These are phyloP conservation scores for Adansonia grandidieri DNA, from an alignment of 441 rosid genomes.

Conservation along the genomic window DNA sequence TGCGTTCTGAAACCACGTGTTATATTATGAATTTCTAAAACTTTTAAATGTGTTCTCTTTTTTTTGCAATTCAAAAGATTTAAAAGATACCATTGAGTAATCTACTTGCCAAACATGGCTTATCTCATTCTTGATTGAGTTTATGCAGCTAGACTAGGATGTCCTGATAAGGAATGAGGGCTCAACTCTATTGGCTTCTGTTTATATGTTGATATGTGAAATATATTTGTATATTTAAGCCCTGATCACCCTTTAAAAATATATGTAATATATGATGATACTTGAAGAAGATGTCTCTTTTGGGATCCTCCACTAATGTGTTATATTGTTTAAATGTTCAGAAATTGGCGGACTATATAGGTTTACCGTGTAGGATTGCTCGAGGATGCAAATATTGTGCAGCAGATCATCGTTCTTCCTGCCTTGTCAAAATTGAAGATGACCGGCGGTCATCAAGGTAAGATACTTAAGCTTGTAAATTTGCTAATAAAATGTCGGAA, in stretches of 20 bases:
- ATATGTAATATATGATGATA: neutral
- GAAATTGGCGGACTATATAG: slow-evolving; percentile 94
- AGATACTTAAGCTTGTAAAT: slow-evolving; percentile 5
- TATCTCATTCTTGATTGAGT: neutral
- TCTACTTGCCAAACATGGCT: neutral
- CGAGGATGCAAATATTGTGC: slow-evolving; percentile 88
- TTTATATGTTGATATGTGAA: neutral
- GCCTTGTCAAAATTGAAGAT: slow-evolving; percentile 91
- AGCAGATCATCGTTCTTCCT: slow-evolving; percentile 83
- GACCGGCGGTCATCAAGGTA: slow-evolving; percentile 69
- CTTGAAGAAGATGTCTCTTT: neutral
- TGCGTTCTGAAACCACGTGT: neutral
- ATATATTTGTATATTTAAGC: neutral
- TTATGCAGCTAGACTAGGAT: slow-evolving; percentile 1
- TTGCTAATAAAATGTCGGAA: neutral
- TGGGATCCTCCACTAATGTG: slow-evolving; percentile 20
- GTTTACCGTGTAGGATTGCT: slow-evolving; percentile 97
- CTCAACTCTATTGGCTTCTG: neutral
- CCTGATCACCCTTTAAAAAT: slow-evolving; percentile 1
- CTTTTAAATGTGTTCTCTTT: neutral
- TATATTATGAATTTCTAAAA: neutral
- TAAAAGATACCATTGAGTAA: neutral
- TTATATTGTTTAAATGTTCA: slow-evolving; percentile 40
- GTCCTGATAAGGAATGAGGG: neutral
- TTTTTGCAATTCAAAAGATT: slow-evolving; percentile 2